These are phyloP conservation scores for Penicillium occitanis DNA, from an alignment of 2,329 filamentous ascomycete genomes.

Conservation along the genomic window DNA sequence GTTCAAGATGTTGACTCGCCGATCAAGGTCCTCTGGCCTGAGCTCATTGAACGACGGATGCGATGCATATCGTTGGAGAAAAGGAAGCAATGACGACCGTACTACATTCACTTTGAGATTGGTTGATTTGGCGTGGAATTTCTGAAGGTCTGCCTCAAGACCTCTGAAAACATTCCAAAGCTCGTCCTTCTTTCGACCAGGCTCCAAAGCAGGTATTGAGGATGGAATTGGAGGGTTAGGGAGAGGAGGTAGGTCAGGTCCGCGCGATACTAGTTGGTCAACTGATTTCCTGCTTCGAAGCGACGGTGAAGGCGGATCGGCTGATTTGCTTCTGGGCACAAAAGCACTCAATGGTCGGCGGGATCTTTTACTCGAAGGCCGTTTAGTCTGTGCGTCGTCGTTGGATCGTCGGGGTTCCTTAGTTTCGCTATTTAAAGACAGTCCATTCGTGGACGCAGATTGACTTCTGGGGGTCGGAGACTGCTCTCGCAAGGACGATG, in stretches of 20 bases:
- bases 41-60: slow-evolving; percentile 67
- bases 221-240: slow-evolving; percentile 49
- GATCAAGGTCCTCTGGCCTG: slow-evolving; percentile 77
- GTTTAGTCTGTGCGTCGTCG: slow-evolving; percentile 29
- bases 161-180: slow-evolving; percentile 67
- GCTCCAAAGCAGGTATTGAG: slow-evolving; percentile 45
- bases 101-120: slow-evolving; percentile 74
- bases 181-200: slow-evolving; percentile 64
- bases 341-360: slow-evolving; percentile 44
- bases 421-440: slow-evolving; percentile 25
- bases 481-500: slow-evolving; percentile 31
- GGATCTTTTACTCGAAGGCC: slow-evolving; percentile 38
- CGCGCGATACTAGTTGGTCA: slow-evolving; percentile 35
- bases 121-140: slow-evolving; percentile 73
- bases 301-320: slow-evolving; percentile 42
- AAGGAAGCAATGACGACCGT: slow-evolving; percentile 70
- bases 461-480: slow-evolving; percentile 26
- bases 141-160: slow-evolving; percentile 68
- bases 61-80: slow-evolving; percentile 67
- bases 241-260: slow-evolving; percentile 34
- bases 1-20: slow-evolving; percentile 74
- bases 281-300: slow-evolving; percentile 45
- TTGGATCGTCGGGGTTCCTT: slow-evolving; percentile 18
- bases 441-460: not conserved
- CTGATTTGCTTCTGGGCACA: slow-evolving; percentile 37